A percentile compares a stretch with the other conserved stretches of the same genome.
Evolutionary conservation across 2,329 filamentous ascomycete species (phyloP).

Genomic region (Westerdykella sp.): DNA sequence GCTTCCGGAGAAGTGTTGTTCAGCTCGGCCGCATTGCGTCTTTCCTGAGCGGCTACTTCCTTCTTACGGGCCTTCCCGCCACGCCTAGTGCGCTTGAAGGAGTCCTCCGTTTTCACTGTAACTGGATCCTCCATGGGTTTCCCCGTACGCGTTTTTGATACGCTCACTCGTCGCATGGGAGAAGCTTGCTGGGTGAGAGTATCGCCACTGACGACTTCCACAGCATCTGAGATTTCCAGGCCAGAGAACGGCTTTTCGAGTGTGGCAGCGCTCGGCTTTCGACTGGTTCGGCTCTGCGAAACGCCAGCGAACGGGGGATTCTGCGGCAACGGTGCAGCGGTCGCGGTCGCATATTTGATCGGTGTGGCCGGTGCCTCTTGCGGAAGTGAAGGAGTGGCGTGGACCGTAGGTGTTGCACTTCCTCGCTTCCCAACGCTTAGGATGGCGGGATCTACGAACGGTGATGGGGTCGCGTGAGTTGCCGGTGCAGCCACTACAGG

Average conservation of each 20-base stretch:
- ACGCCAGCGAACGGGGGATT: constrained; percentile 36
- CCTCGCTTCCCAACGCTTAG: constrained; percentile 54
- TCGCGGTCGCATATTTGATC: constrained; percentile 36
- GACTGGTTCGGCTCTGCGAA: constrained; percentile 22
- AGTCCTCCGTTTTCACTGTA: constrained; percentile 24
- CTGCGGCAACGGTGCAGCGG: constrained; percentile 31
- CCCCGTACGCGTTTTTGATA: constrained; percentile 37
- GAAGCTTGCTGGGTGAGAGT: constrained; percentile 19
- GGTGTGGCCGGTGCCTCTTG: constrained; percentile 40
- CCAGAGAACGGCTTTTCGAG: constrained; percentile 37
- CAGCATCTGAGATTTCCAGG: constrained; percentile 36
- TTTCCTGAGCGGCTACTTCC: constrained; percentile 39
- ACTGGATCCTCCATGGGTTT: constrained; percentile 36
- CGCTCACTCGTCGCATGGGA: constrained; percentile 30
- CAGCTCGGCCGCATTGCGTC: constrained; percentile 25
- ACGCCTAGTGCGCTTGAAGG: constrained; percentile 42
- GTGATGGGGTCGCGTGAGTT: constrained; percentile 30
- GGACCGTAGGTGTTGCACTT: constrained; percentile 17
- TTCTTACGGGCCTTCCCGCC: constrained; percentile 44
- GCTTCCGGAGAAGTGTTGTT: constrained; percentile 21
- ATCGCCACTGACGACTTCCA: constrained; percentile 34
- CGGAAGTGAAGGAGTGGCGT: constrained; percentile 15
- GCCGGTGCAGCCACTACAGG: constrained; percentile 10
- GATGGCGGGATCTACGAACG: constrained; percentile 77
- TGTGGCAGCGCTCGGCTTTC: constrained; percentile 36